phyloP scores from a whole-genome alignment of 257 asterid species.

The Solanum acaule region DNA sequence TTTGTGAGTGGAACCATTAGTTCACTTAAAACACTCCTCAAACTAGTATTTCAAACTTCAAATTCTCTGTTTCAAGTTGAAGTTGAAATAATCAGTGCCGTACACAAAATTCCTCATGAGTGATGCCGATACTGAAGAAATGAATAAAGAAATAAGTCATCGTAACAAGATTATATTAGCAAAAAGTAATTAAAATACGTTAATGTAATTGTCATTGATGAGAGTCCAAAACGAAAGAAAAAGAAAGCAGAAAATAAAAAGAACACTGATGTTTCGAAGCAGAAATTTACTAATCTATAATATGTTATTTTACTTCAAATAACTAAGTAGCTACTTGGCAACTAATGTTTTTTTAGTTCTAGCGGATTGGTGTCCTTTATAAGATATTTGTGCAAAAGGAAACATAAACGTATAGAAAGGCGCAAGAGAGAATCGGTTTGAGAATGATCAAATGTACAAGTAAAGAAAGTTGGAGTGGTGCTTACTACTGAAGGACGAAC shows the following conservation, averaged over 20 bases:
- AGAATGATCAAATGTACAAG: background rate
- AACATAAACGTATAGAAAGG: background rate
- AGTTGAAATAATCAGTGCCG: background rate
- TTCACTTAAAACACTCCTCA: background rate
- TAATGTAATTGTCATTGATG: background rate
- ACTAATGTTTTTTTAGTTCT: background rate
- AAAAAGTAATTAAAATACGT: background rate
- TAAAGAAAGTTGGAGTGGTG: conserved; percentile 4
- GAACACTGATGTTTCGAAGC: background rate
- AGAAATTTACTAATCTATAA: background rate
- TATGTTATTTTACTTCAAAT: background rate
- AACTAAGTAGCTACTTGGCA: background rate
- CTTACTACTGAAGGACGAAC: conserved; percentile 94
- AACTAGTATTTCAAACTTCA: background rate
- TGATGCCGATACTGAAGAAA: background rate
- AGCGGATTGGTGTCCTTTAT: background rate
- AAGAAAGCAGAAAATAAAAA: background rate
- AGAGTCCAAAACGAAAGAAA: background rate
- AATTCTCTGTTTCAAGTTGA: background rate
- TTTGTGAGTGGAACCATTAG: background rate
- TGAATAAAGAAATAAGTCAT: background rate
- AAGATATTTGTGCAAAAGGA: background rate
- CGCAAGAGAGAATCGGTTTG: background rate
- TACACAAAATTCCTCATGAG: background rate
- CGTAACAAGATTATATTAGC: background rate